phyloP scores from a whole-genome alignment of 2,329 filamentous ascomycete species.

The Xylariaceae sp. region DNA sequence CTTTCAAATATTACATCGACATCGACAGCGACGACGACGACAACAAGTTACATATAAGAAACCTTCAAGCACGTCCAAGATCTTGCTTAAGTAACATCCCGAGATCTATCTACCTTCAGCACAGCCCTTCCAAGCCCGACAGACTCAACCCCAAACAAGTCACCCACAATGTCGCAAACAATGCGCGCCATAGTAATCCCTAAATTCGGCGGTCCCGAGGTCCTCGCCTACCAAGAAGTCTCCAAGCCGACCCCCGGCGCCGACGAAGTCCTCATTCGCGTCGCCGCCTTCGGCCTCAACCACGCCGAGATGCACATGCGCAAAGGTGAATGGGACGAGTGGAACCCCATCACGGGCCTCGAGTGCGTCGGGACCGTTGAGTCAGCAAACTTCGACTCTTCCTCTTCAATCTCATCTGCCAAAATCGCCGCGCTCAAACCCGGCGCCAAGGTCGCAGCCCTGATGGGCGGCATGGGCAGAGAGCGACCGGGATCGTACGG shows the following conservation, averaged over 20 bases:
- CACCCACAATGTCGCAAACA: constrained; percentile 16
- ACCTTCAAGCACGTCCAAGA: too few relatives aligned
- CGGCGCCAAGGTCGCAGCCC: constrained; percentile 33
- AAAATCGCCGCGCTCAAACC: constrained; percentile 32
- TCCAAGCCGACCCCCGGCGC: constrained; percentile 25
- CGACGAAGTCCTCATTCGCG: constrained; percentile 32
- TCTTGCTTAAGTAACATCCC: too few relatives aligned
- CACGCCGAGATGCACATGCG: constrained; percentile 46
- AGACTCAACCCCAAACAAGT: too few relatives aligned
- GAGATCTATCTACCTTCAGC: too few relatives aligned
- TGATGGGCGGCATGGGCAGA: constrained; percentile 43
- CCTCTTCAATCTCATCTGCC: constrained; percentile 3
- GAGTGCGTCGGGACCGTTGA: constrained; percentile 41
- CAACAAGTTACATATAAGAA: too few relatives aligned
- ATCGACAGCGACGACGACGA: too few relatives aligned
- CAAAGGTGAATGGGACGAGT: constrained; percentile 39
- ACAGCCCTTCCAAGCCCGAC: too few relatives aligned
- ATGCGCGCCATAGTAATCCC: constrained; percentile 35
- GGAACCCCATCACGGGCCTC: constrained; percentile 35
- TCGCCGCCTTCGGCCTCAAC: constrained; percentile 41
- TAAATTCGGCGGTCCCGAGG: constrained; percentile 30
- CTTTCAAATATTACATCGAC: too few relatives aligned
- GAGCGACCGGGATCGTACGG: constrained; percentile 37
- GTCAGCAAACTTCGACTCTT: not conserved
- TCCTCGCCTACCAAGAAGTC: constrained; percentile 25